A percentile compares a stretch with the other conserved stretches of the same genome.
Evolutionary conservation across 306 rosid genomes (phyloP).

Genomic region (Hippophae tibetana): DNA sequence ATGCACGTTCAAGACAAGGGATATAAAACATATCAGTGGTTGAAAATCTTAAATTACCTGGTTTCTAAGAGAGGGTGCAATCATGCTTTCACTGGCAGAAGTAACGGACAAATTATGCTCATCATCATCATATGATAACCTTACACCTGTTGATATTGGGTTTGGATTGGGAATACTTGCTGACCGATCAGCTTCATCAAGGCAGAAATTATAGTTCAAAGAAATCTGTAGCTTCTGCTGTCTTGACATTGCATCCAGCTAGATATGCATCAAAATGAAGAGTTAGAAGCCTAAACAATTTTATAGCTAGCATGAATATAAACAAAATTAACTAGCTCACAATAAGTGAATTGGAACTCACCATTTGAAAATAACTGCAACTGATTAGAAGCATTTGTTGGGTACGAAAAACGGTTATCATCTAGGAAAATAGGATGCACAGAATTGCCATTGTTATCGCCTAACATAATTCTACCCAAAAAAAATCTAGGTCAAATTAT

Average conservation of each 20-base stretch:
- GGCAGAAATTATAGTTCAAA: slow-evolving; percentile 54
- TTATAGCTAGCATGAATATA: not conserved
- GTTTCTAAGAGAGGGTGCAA: slow-evolving; percentile 64
- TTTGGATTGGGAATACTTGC: slow-evolving; percentile 67
- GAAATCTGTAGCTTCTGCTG: no score
- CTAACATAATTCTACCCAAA: slow-evolving; percentile 43
- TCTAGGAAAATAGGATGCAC: slow-evolving; percentile 50
- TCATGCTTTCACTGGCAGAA: slow-evolving; percentile 80
- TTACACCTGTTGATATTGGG: slow-evolving; percentile 76
- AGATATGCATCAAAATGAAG: no score
- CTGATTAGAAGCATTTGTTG: slow-evolving; percentile 53
- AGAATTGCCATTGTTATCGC: slow-evolving; percentile 57
- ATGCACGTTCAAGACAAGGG: no score
- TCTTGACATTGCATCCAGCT: no score
- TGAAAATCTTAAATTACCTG: slow-evolving; percentile 38
- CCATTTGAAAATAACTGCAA: slow-evolving; percentile 73
- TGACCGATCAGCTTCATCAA: slow-evolving; percentile 58
- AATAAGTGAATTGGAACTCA: slow-evolving; percentile 32
- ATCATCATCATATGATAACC: slow-evolving; percentile 83
- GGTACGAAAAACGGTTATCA: slow-evolving; percentile 25
- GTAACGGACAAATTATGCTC: slow-evolving; percentile 84
- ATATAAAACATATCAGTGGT: not conserved
- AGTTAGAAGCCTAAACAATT: not conserved
- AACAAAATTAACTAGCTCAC: not conserved
- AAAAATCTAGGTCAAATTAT: slow-evolving; percentile 15